phyloP scores from a whole-genome alignment of 106 monocot genomes.

The Allium cepa region DNA sequence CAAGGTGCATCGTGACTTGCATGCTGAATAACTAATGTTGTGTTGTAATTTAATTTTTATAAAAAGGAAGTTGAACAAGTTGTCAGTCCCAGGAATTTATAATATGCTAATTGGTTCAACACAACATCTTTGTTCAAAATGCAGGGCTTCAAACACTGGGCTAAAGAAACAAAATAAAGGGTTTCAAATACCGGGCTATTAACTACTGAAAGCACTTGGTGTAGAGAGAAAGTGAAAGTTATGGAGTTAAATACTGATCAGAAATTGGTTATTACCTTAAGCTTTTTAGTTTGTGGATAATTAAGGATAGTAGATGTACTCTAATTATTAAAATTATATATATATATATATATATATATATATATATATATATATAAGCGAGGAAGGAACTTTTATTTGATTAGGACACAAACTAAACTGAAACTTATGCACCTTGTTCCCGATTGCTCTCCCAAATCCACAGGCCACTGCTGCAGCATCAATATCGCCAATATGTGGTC shows the following conservation, averaged over 20 bases:
- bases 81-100: no score
- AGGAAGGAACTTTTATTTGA: not conserved
- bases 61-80: no score
- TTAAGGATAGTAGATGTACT: not conserved
- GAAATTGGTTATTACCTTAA: not conserved
- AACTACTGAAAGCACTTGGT: no score
- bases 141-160: no score
- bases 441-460: constrained; percentile 91
- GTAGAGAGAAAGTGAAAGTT: not conserved
- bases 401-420: not conserved
- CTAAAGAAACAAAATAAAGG: no score
- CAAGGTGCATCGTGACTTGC: no score
- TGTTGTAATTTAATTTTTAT: no score
- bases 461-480: constrained; percentile 93
- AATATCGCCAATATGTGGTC: constrained; percentile 79
- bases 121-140: no score
- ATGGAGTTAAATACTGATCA: not conserved
- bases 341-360: no score
- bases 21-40: no score
- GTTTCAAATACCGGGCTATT: no score
- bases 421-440: constrained; percentile 55
- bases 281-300: not conserved
- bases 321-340: not conserved
- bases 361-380: not conserved
- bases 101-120: no score